These are phyloP conservation scores for Pseudogymnoascus sp. DNA, from an alignment of 2,329 filamentous ascomycete species.

Conservation along the genomic window DNA sequence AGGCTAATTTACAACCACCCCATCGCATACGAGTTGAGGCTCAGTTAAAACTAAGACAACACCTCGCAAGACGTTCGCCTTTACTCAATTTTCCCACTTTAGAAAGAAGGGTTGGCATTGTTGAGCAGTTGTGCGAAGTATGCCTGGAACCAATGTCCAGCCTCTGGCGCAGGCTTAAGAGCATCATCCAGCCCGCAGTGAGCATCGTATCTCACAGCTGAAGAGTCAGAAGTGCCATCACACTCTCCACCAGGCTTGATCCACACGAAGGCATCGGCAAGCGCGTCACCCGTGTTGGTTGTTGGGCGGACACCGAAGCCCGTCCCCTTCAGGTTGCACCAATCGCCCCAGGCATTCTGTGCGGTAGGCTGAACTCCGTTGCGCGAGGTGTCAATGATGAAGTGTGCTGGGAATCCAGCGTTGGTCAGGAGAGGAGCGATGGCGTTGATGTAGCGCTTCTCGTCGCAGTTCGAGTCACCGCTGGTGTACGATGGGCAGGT, in stretches of 20 bases:
- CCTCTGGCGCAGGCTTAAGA: constrained; percentile 60
- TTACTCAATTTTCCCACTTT: constrained; percentile 13
- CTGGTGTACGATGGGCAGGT: constrained; percentile 36
- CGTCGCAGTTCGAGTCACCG: constrained; percentile 45
- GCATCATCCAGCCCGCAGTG: constrained; percentile 46
- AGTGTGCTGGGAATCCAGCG: constrained; percentile 46
- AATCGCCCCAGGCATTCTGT: constrained; percentile 55
- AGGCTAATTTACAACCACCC: background rate
- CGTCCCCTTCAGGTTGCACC: constrained; percentile 60
- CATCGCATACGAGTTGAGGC: background rate
- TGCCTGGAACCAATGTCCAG: constrained; percentile 57
- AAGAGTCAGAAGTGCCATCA: constrained; percentile 35
- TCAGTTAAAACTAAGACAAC: background rate
- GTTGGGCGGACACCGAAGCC: constrained; percentile 61
- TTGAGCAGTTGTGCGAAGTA: constrained; percentile 52
- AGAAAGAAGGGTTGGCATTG: constrained; percentile 50
- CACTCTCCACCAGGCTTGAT: constrained; percentile 58
- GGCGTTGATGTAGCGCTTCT: constrained; percentile 45
- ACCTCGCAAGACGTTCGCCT: background rate
- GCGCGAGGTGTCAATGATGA: constrained; percentile 53
- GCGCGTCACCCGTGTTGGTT: constrained; percentile 50
- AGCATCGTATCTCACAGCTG: constrained; percentile 42
- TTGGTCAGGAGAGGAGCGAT: constrained; percentile 41
- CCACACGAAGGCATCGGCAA: constrained; percentile 64
- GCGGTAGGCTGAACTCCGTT: constrained; percentile 55